Evolutionary conservation across 306 rosid genomes (phyloP), one percentile per base, ranked within the genome.

Genomic region (Dalbergia oliveri): DNA sequence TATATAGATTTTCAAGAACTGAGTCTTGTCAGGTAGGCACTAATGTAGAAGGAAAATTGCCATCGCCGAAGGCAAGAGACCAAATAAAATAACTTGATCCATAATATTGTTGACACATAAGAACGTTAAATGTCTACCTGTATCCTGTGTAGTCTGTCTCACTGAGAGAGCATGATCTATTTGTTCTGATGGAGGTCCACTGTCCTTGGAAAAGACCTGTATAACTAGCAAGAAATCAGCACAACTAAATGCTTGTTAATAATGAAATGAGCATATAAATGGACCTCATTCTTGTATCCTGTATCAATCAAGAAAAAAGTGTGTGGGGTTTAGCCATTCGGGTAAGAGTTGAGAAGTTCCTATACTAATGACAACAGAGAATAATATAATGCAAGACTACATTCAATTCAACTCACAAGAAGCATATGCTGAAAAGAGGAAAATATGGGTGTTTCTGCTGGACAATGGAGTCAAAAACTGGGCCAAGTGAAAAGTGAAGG

Each of bases 121-220:
- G 16, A 68, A 69, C 19, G 14, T 21, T n/a, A 59, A 11, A 21
- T 54, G 64, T 66, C 64, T 79, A 92, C 97, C 90, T 62, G 64
- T 19, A 67, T 4, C 56, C 66, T 89, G 76, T 68, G 85, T 72
- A 49, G 80, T 53, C 57, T 16, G 72, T 74, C 62, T 73, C 62
- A 43, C 64, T 44, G 81, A 37, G 35, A 73, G 11, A 68, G 83
- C 74, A 11, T 88, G 66, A 64, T 50, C 15, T 37, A 64, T 68
- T 19, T 66, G 84, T 72, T 81, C 66, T 43, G 78, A 68, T 45
- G 87, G 76, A 86, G 89, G 84, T 23, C 83, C 90, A 69, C 88
- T 58, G 75, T 90, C 94, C 91, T 90, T 93, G 53, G 91, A 83
- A 75, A 94, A 91, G 19, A 93, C 90, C 97, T 94, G 82, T 62